Evolutionary conservation across 2,329 filamentous ascomycete species (phyloP).

Genomic region (Sordariomycetes sp.): DNA sequence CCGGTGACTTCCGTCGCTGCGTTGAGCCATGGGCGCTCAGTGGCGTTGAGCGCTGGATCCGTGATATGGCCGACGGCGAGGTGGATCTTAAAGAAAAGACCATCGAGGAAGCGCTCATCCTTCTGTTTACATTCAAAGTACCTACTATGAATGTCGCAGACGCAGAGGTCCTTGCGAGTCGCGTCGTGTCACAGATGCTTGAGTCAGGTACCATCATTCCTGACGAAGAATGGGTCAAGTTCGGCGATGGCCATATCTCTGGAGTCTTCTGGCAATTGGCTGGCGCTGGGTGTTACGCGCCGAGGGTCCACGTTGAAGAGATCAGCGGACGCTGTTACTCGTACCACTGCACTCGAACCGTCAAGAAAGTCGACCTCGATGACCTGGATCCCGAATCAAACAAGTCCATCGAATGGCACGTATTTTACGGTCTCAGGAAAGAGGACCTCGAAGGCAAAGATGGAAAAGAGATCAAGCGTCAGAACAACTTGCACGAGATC

Average conservation of each 20-base stretch:
- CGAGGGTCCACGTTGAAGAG: slow-evolving; percentile 66
- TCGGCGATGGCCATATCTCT: slow-evolving; percentile 69
- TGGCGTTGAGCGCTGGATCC: slow-evolving; percentile 78
- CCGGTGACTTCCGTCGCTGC: slow-evolving; percentile 76
- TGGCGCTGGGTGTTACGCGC: slow-evolving; percentile 82
- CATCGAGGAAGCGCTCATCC: slow-evolving; percentile 79
- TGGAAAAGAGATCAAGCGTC: slow-evolving; percentile 84
- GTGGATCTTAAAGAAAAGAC: slow-evolving; percentile 77
- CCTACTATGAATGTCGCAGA: slow-evolving; percentile 98
- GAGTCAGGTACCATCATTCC: slow-evolving; percentile 66
- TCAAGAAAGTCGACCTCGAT: slow-evolving; percentile 89
- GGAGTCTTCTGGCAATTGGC: slow-evolving; percentile 93
- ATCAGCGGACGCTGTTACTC: slow-evolving; percentile 79
- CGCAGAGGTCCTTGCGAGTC: slow-evolving; percentile 75
- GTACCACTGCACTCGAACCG: slow-evolving; percentile 82
- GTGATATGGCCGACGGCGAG: slow-evolving; percentile 83
- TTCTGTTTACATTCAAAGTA: slow-evolving; percentile 87
- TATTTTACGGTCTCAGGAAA: slow-evolving; percentile 77
- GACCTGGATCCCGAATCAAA: slow-evolving; percentile 61
- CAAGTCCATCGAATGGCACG: slow-evolving; percentile 73
- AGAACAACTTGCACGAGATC: slow-evolving; percentile 93
- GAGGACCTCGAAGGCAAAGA: slow-evolving; percentile 62
- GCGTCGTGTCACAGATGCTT: slow-evolving; percentile 74
- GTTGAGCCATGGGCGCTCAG: slow-evolving; percentile 88
- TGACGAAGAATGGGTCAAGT: slow-evolving; percentile 97